Percentiles rank a stretch among this genome's conserved stretches.
phyloP scores from a whole-genome alignment of 1,284 basidiomycete genomes.

The Coniophora puteana region DNA sequence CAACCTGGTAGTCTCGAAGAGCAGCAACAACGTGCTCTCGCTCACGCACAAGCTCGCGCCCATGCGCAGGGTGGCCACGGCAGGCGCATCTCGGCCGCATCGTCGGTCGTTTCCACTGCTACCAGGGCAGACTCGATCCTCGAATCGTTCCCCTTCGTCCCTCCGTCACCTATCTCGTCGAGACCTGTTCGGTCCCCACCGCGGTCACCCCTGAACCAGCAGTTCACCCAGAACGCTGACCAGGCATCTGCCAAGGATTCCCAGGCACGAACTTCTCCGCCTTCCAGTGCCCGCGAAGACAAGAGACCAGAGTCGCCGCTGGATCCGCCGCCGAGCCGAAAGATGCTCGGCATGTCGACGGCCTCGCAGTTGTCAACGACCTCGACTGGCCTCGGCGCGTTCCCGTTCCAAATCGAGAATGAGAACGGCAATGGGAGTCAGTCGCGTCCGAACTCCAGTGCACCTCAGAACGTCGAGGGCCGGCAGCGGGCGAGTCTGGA shows the following conservation, averaged over 20 bases:
- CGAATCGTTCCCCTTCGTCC: slow-evolving; percentile 81
- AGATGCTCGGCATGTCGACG: slow-evolving; percentile 61
- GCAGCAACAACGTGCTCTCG: slow-evolving; percentile 58
- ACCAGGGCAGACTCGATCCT: slow-evolving; percentile 75
- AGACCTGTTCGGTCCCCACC: slow-evolving; percentile 70
- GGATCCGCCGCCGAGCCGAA: slow-evolving; percentile 50
- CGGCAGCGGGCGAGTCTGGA: slow-evolving; percentile 76
- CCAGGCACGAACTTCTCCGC: slow-evolving; percentile 11
- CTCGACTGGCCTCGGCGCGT: slow-evolving; percentile 71
- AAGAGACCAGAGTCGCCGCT: slow-evolving; percentile 31
- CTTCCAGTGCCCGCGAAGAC: slow-evolving; percentile 13
- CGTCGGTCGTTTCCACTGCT: slow-evolving; percentile 61
- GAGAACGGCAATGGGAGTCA: slow-evolving; percentile 29
- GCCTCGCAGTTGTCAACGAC: slow-evolving; percentile 69
- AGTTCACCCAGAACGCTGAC: slow-evolving; percentile 33
- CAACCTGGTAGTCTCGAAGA: slow-evolving; percentile 44
- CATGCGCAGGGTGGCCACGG: slow-evolving; percentile 48
- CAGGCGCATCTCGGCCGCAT: slow-evolving; percentile 56
- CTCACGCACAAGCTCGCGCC: slow-evolving; percentile 52
- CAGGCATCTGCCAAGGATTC: slow-evolving; percentile 1
- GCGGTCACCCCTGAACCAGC: slow-evolving; percentile 62
- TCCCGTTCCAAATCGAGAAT: slow-evolving; percentile 80
- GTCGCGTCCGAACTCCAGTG: slow-evolving; percentile 17
- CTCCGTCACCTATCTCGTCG: slow-evolving; percentile 77
- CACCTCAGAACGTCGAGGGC: slow-evolving; percentile 25